These are phyloP conservation scores for Phytopythium kandeliae DNA, from an alignment of 352 stramenopile species.

Conservation along the genomic window DNA sequence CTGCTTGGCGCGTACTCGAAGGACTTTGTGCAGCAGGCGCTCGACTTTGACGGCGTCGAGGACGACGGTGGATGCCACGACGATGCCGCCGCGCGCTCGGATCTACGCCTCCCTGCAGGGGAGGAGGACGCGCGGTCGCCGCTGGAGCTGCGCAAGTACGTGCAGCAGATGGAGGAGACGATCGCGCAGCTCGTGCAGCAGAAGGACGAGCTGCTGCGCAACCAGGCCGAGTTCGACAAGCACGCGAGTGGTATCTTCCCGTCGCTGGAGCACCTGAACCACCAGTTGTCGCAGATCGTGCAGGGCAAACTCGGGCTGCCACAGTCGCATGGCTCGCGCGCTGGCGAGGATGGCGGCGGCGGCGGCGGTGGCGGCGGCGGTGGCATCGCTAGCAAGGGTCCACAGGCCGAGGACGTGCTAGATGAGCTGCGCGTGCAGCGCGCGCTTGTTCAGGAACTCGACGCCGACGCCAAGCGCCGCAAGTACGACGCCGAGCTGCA, in stretches of 20 bases:
- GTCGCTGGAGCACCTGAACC: constrained; percentile 70
- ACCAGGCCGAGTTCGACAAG: constrained; percentile 78
- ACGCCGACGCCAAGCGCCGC: constrained; percentile 56
- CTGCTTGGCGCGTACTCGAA: constrained; percentile 62
- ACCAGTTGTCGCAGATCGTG: constrained; percentile 73
- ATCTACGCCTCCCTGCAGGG: constrained; percentile 9
- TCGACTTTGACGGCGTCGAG: constrained; percentile 61
- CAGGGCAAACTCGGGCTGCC: constrained; percentile 43
- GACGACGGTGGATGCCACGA: constrained; percentile 31
- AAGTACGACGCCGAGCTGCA: constrained; percentile 76
- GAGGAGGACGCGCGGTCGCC: constrained; percentile 21
- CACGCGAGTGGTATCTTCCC: constrained; percentile 81
- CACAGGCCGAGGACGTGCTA: constrained; percentile 48
- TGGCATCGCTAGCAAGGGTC: constrained; percentile 12
- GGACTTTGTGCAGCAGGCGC: constrained; percentile 65
- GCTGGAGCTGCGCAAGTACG: constrained; percentile 57
- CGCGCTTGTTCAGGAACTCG: constrained; percentile 68
- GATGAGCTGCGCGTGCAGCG: constrained; percentile 68
- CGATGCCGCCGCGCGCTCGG: no score
- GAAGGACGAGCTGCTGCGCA: constrained; percentile 66
- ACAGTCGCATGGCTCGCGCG: constrained; percentile 21
- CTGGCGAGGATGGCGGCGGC: constrained; percentile 2
- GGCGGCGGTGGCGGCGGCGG: not conserved
- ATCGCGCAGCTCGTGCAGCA: constrained; percentile 74
- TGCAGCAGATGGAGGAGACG: constrained; percentile 78